A percentile compares a stretch with the other conserved stretches of the same genome.
phyloP scores from a whole-genome alignment of 2,329 filamentous ascomycete genomes.

The Nigrospora sphaerica region DNA sequence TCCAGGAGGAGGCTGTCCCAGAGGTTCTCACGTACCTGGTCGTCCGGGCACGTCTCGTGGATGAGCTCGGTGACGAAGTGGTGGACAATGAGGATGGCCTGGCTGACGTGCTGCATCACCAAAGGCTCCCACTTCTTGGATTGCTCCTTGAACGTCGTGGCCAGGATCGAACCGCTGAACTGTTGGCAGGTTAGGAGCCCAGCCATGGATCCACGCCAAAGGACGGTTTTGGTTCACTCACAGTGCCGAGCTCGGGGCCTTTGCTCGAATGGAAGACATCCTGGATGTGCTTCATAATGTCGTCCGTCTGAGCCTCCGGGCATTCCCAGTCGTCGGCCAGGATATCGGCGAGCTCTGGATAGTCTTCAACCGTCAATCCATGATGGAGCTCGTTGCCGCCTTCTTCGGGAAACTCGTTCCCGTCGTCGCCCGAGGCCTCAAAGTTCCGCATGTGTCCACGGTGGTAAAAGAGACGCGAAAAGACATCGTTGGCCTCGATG shows the following conservation, averaged over 20 bases:
- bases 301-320: slow-evolving; percentile 3
- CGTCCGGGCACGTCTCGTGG: slow-evolving; percentile 32
- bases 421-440: background rate
- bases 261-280: slow-evolving; percentile 30
- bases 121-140: slow-evolving; percentile 45
- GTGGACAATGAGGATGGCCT: slow-evolving; percentile 44
- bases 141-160: slow-evolving; percentile 43
- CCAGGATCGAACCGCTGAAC: slow-evolving; percentile 33
- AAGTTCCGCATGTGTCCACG: slow-evolving; percentile 12
- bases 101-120: slow-evolving; percentile 39
- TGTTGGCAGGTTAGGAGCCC: slow-evolving; percentile 3
- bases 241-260: slow-evolving; percentile 48
- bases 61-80: slow-evolving; percentile 41
- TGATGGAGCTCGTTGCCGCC: no score
- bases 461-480: slow-evolving; percentile 18
- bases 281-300: slow-evolving; percentile 33
- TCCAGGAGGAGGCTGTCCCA: slow-evolving; percentile 35
- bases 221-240: slow-evolving; percentile 11
- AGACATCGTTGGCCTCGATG: slow-evolving; percentile 27
- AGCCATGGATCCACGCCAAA: background rate
- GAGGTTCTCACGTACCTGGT: slow-evolving; percentile 20
- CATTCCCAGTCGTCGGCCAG: slow-evolving; percentile 16
- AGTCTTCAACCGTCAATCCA: background rate
- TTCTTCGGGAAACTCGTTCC: background rate
- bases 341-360: slow-evolving; percentile 11